These are phyloP conservation scores for Aphanomyces invadans DNA, from an alignment of 352 stramenopile genomes.

Conservation along the genomic window DNA sequence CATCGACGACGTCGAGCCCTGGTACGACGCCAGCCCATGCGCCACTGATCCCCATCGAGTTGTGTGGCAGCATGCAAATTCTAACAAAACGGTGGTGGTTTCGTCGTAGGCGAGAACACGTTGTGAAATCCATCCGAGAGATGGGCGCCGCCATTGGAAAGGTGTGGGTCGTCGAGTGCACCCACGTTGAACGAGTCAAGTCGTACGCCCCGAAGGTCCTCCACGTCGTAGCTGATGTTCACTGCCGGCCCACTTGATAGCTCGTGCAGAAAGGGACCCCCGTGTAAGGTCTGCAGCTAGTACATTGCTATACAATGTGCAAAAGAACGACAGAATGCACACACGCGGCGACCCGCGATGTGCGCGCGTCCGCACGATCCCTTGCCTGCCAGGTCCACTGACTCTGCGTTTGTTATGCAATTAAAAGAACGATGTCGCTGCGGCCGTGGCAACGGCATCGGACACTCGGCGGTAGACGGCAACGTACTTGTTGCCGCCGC, in stretches of 20 bases:
- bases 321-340: too few relatives aligned
- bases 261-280: neutral
- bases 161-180: slow-evolving; percentile 65
- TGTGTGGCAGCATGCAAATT: too few relatives aligned
- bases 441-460: slow-evolving; percentile 43
- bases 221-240: slow-evolving; percentile 84
- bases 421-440: slow-evolving; percentile 18
- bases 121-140: slow-evolving; percentile 41
- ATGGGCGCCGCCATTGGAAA: slow-evolving; percentile 46
- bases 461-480: slow-evolving; percentile 67
- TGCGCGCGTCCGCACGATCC: too few relatives aligned
- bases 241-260: slow-evolving; percentile 29
- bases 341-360: too few relatives aligned
- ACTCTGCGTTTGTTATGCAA: too few relatives aligned
- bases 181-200: slow-evolving; percentile 88
- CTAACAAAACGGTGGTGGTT: too few relatives aligned
- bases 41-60: too few relatives aligned
- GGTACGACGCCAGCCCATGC: slow-evolving; percentile 33
- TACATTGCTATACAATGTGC: too few relatives aligned
- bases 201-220: slow-evolving; percentile 87
- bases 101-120: slow-evolving; percentile 34
- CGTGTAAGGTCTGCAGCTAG: neutral
- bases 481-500: slow-evolving; percentile 84
- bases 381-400: too few relatives aligned
- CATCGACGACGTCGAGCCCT: slow-evolving; percentile 67